Evolutionary conservation across 306 rosid genomes (phyloP).

Genomic region (Castanea mollissima): DNA sequence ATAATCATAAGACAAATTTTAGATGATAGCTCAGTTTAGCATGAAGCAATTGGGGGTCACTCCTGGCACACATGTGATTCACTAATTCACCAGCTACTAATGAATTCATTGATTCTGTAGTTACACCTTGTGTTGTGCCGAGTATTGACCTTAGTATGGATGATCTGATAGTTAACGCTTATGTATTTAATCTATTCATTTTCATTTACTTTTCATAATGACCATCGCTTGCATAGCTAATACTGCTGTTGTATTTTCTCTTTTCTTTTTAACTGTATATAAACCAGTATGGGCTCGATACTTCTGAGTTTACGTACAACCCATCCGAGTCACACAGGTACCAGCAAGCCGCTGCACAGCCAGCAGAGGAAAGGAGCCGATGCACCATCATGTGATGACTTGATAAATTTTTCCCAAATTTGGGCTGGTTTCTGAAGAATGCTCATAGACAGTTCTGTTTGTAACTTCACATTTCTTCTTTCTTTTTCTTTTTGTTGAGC

Average conservation of each 20-base stretch:
- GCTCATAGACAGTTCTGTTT: conserved; percentile 13
- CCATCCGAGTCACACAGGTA: conserved; percentile 80
- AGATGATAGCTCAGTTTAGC: neutral
- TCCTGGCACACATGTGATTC: neutral
- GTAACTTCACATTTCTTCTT: conserved; percentile 13
- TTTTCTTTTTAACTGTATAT: neutral
- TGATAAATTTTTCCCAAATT: conserved; percentile 19
- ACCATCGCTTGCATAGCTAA: neutral
- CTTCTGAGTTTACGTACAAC: conserved; percentile 90
- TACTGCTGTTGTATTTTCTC: neutral
- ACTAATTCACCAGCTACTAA: neutral
- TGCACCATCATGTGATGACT: conserved; percentile 78
- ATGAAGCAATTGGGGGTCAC: neutral
- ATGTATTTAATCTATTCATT: neutral
- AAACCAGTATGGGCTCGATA: conserved; percentile 94
- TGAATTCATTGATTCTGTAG: neutral
- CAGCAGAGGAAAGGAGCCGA: conserved; percentile 86
- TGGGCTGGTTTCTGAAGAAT: conserved; percentile 20
- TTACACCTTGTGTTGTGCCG: neutral
- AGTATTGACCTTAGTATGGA: neutral
- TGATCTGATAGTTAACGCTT: neutral
- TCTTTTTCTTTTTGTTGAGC: conserved; percentile 31
- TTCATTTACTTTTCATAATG: neutral
- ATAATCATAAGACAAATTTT: neutral
- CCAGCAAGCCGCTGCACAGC: conserved; percentile 74